Base-by-base conservation (phyloP, 768 basidiomycete genomes). In the Amanita muscaria region DNA sequence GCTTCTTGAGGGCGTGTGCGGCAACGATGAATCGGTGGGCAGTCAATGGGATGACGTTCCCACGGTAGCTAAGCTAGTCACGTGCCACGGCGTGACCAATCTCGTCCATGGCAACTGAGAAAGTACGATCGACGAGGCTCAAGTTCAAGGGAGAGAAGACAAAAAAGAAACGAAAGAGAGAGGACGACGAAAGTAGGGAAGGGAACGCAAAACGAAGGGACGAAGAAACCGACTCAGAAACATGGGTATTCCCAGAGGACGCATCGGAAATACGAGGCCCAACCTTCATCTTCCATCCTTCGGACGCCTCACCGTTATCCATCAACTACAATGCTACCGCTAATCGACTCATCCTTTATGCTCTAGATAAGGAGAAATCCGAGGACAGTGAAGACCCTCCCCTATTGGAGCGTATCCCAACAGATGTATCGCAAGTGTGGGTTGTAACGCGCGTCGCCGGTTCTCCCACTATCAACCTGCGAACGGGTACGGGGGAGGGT, bases 401-500 rank as follows among this genome's bases (percentile, higher is more conserved):
- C 9, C 49, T 87, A 6, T 67, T 87, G 34, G 78, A 83, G 49
- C 77, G 82, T 41, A 74, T 69, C 8, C 91, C 91, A 3, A 74
- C 76, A 0, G 89, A 93, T 48, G 84, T 92, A 24, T 69, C 83
- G 15, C 89, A 93, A 56, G 90, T 94, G 10, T 94, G 90, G 90
- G 91, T 94, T 11, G 77, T 74, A 18, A 92, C 90, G 22, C 80
- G 87, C 37, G 75, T 93, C 16, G 84, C 88, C 31, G 90, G 90
- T 25, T 79, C 90, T 15, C 61, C 78, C 4, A 88, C 87, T 9
- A 75, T 94, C 58, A 94, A 93, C 59, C 65, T 94, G 48, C 80
- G 91, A 16, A 87, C 87, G 25, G 87, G 87, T 1, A 77, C 77
- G n/a, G 86, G 86, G 18, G 87, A 86, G 59, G 88, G 88, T 8